Percentiles rank a stretch among this genome's conserved stretches.
These are phyloP conservation scores for Didymella pinodella DNA, from an alignment of 2,329 filamentous ascomycete species.

Conservation along the genomic window DNA sequence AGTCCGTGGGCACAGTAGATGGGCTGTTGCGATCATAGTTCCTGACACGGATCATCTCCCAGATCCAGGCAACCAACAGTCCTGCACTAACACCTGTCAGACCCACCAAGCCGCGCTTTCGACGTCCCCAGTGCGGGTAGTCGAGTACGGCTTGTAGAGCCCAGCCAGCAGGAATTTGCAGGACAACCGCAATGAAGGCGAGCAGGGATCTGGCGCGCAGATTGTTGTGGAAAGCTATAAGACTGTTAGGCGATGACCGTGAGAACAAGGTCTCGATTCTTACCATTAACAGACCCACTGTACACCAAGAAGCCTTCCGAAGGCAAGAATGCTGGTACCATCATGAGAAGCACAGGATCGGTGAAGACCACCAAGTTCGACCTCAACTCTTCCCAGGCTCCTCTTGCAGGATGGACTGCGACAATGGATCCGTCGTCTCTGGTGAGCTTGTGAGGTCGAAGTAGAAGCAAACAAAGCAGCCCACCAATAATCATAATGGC, in stretches of 20 bases:
- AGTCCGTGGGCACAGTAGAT: slow-evolving; percentile 4
- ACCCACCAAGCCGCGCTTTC: background rate
- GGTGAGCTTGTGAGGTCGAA: background rate
- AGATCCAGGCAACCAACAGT: slow-evolving; percentile 40
- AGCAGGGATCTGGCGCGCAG: background rate
- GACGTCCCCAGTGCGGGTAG: background rate
- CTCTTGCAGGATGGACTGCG: background rate
- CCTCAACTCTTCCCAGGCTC: background rate
- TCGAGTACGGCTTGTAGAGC: background rate
- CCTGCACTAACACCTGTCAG: slow-evolving; percentile 30
- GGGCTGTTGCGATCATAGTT: slow-evolving; percentile 39
- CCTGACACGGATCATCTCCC: slow-evolving; percentile 46
- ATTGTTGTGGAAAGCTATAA: background rate
- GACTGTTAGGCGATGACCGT: background rate
- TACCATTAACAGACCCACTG: background rate
- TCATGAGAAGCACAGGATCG: background rate
- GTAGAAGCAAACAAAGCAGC: background rate
- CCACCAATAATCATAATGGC: background rate
- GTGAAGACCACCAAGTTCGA: background rate
- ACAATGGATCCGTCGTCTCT: background rate
- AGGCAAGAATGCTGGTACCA: background rate
- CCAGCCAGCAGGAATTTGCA: background rate
- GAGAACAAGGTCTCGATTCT: too few relatives aligned
- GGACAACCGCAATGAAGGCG: background rate
- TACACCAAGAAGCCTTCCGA: background rate